Evolutionary conservation across 2,329 filamentous ascomycete species (phyloP), one percentile per base, ranked within the genome.

Genomic region (Hymenoscyphus fraxineus): DNA sequence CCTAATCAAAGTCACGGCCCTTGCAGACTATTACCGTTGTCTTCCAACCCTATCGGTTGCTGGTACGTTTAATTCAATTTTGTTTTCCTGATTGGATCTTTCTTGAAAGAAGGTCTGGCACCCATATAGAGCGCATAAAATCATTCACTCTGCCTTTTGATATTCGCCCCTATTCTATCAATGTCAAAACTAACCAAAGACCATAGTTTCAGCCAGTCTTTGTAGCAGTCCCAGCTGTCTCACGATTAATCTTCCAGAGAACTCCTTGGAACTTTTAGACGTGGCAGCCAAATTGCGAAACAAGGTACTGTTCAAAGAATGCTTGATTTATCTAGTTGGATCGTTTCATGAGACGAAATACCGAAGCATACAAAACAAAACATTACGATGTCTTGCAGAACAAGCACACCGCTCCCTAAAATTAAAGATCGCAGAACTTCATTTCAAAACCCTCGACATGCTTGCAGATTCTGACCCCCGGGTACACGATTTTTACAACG

Each of bases 171-270:
- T 15, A 13, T 41, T 41, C 3, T 4, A 5, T 1, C 13, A 12
- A 2, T 3, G 12, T 16, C 4, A 15, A 13, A 41, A 41, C 40
- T 41, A 41, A 15, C 40, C 40, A 1, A 16, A 1, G 40, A 41
- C 12, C 5, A 58, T 61, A 5, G 22, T 66, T 4, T 62, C 19
- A 3, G 32, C 31, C 1, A 58, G 47, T n/a, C 19, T 66, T 9
- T n/a, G n/a, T n/a, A n/a, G n/a, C n/a, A n/a, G n/a, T n/a, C n/a
- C n/a, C n/a, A n/a, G n/a, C n/a, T n/a, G n/a, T n/a, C n/a, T n/a
- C n/a, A n/a, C n/a, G n/a, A n/a, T n/a, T n/a, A n/a, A n/a, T n/a
- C n/a, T n/a, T n/a, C n/a, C n/a, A n/a, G n/a, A n/a, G n/a, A n/a
- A n/a, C n/a, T n/a, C n/a, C n/a, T n/a, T n/a, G n/a, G 12, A 15